Base-by-base conservation (phyloP, 2,329 filamentous ascomycete species). In the Leptodontidium sp. region DNA sequence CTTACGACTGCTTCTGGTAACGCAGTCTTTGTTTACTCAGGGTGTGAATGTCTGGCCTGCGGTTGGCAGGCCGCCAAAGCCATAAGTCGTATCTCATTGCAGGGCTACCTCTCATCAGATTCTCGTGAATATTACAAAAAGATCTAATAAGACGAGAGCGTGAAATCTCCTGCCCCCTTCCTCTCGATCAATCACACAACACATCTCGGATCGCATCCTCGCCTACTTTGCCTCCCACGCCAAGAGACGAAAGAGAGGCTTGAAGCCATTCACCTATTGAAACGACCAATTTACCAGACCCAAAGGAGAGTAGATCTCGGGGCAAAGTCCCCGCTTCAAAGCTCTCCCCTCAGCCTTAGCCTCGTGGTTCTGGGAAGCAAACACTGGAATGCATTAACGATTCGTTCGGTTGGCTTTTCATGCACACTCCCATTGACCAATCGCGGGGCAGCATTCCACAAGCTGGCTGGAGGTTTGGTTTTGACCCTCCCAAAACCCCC, bases 191-290 rank as follows among this genome's bases (percentile, higher is more conserved):
- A 40, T 11, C 38, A 12, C 7, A 40, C 38, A 40, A 9, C 7
- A 40, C 4, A 2, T 12, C 38, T 8, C 7, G 0, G 38, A 40
- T 40, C 38, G 38, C 8, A 40, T 11, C 8, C 38, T 40, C 8
- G 9, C 38, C 38, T 40, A 40, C 38, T 12, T 40, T 8, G 4
- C 38, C 7, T 40, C 2, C 11, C 4, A 11, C 38, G 38, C 38
- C 11, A 40, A 40, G 29, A 32, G 6, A 6, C 3, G 6, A 6
- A 40, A 11, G 2, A 53, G 50, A 53, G 50, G 50, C 50, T 53
- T 53, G 50, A 29, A 29, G 50, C 52, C 52, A 55, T 55, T 55
- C 52, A 57, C 26, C 32, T 58, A 58, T 40, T 58, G 53, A 57
- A 57, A 57, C 52, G 26, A 35, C 29, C 29, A 57, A 57, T 57